Evolutionary conservation across 306 rosid genomes (phyloP).

Genomic region (Carpinus viminea): DNA sequence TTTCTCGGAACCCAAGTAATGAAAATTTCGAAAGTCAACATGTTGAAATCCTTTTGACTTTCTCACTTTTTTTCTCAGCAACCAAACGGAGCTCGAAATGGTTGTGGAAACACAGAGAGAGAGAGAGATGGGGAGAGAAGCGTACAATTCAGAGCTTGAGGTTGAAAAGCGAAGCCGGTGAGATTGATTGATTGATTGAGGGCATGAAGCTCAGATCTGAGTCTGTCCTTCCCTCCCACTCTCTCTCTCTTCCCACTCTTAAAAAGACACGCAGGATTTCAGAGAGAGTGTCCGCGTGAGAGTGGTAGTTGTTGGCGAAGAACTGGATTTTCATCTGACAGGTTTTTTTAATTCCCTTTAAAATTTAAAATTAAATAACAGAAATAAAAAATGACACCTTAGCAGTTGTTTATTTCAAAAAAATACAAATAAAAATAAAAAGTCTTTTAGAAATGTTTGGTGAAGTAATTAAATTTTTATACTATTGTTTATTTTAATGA

Average conservation of each 20-base stretch:
- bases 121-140: conserved; percentile 16
- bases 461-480: too few relatives aligned
- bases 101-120: neutral
- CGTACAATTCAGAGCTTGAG: conserved; percentile 29
- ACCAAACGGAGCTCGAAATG: conserved; percentile 11
- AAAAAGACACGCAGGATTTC: neutral
- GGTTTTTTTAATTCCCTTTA: neutral
- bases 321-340: neutral
- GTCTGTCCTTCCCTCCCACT: neutral
- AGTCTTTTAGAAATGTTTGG: too few relatives aligned
- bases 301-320: conserved; percentile 30
- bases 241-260: neutral
- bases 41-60: conserved; percentile 1
- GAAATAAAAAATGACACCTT: neutral
- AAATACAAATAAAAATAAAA: too few relatives aligned
- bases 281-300: conserved; percentile 14
- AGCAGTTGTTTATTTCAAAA: too few relatives aligned
- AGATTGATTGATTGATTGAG: conserved; percentile 18
- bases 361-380: neutral
- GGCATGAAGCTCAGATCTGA: conserved; percentile 44
- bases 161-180: neutral
- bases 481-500: too few relatives aligned
- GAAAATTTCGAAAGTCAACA: neutral
- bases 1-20: neutral
- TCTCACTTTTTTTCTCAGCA: conserved; percentile 23